phyloP scores from a whole-genome alignment of 257 asterid genomes.

The Craterostigma plantagineum region DNA sequence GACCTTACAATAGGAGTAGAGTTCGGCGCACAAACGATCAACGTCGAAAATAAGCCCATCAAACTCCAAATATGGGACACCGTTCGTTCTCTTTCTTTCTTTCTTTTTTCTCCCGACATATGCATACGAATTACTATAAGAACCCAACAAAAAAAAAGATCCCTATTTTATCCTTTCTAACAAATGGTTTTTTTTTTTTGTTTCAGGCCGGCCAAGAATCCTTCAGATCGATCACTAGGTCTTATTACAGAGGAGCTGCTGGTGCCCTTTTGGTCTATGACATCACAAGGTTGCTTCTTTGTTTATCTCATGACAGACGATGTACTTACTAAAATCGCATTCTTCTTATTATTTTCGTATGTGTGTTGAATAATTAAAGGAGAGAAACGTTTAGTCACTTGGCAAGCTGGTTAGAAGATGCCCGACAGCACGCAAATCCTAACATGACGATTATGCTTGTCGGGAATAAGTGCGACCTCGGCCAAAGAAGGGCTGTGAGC shows the following conservation, averaged over 20 bases:
- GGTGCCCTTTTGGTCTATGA: conserved; percentile 51
- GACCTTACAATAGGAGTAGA: conserved; percentile 49
- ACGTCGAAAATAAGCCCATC: conserved; percentile 37
- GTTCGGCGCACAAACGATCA: conserved; percentile 41
- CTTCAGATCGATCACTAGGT: conserved; percentile 28
- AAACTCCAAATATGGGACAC: conserved; percentile 54
- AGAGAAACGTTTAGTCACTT: conserved; percentile 48
- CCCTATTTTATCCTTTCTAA: too few relatives aligned
- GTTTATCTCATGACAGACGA: too few relatives aligned
- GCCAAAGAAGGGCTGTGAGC: conserved; percentile 44
- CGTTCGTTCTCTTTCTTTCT: conserved; percentile 11
- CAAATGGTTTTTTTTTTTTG: too few relatives aligned
- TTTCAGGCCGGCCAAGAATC: too few relatives aligned
- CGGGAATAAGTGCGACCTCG: conserved; percentile 47
- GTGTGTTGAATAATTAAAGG: conserved; percentile 8
- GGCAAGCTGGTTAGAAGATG: conserved; percentile 55
- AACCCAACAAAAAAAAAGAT: too few relatives aligned
- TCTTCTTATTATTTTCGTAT: too few relatives aligned
- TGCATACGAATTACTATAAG: too few relatives aligned
- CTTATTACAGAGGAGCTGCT: conserved; percentile 52
- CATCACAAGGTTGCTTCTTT: conserved; percentile 19
- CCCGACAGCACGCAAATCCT: conserved; percentile 44
- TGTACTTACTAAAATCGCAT: too few relatives aligned
- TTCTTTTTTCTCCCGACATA: too few relatives aligned
- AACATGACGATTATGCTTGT: conserved; percentile 41